Evolutionary conservation across 2,329 filamentous ascomycete genomes (phyloP), one percentile per base, ranked within the genome.

Genomic region (Dryadomyces quercivorus): DNA sequence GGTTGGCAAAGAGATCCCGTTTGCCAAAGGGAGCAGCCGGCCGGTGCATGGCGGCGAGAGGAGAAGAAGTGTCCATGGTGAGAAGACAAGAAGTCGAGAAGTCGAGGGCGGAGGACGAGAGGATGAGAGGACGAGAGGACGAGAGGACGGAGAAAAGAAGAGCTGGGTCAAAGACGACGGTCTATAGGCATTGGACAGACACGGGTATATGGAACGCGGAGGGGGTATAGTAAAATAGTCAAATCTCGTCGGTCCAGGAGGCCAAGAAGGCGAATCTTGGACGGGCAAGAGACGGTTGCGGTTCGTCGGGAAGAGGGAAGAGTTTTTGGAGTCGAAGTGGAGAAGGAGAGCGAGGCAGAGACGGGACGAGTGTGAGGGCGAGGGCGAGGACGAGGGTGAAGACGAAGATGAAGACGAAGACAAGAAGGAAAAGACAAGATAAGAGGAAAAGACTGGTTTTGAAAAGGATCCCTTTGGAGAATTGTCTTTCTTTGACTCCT

Each of bases 11-110:
- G 60, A 81, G 66, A 60, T 81, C 77, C 66, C 70, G 56, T 60
- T 67, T 61, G 66, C 73, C 84, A 80, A 91, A 81, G 64, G 76
- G 73, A 72, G 72, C 81, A 74, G 70, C 78, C 72, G 71, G 80
- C 76, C 85, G 88, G 74, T 90, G 89, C 84, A 97, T 87, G 55
- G 92, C 90, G 69, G 92, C 92, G 66, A 97, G 74, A 49, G 93
- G 93, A 63, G 93, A 97, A 47, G 92, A 96, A 60, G 87, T 85
- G 72, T 95, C 90, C 89, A 97, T 96, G 65, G 51, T 73, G 62
- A 50, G 26, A 10, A 45, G 62, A 50, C n/a, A 10, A 45, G 38
- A 21, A 16, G 31, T n/a, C 26, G 26, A 34, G 50, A 38, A n/a
- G n/a, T n/a, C n/a, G n/a, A n/a, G n/a, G n/a, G n/a, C n/a, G n/a